Evolutionary conservation across 2,329 filamentous ascomycete species (phyloP), one percentile per base, ranked within the genome.

Genomic region (Penicillium sp.): DNA sequence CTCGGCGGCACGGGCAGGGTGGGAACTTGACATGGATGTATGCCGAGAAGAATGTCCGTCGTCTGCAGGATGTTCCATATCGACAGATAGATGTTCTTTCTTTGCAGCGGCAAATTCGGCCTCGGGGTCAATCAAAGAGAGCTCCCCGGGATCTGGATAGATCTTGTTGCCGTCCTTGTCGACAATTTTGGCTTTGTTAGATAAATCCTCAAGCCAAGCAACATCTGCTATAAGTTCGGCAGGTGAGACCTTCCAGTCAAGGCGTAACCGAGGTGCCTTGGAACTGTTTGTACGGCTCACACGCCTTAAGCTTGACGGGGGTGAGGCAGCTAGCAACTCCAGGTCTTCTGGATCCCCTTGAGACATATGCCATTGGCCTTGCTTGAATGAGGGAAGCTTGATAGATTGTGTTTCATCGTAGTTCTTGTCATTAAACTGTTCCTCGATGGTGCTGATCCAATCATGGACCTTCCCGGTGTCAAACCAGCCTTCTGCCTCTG

Each of bases 161-260:
- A 97, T 84, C 54, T 83, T 87, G 46, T 84, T 82, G 67, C 91
- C 91, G 65, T 90, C 79, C 14, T 86, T 85, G 72, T 96, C 89
- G 68, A 96, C 89, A 41, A 96, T 88, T 26, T 92, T 79, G 50
- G 81, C 82, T 70, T 92, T 95, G 73, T 97, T 92, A 55, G 87
- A 80, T 29, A 83, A 85, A 66, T 92, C 86, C 70, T 97, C 91
- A 22, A 95, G 77, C 94, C 94, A 99, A 67, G 92, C 90, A 1
- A 89, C 82, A 76, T 99, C 94, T 4, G 92, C 92, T 45, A 97
- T 78, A 72, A 97, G 82, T 69, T 97, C 92, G 53, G 89, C 87
- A 0, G 93, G 90, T 43, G 89, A 85, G 18, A 92, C 85, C 37
- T 85, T 82, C 94, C 94, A 97, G 67, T 96, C 92, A 23, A 92